These are phyloP conservation scores for Curvularia hawaiiensis DNA, from an alignment of 2,329 filamentous ascomycete genomes.

Conservation along the genomic window DNA sequence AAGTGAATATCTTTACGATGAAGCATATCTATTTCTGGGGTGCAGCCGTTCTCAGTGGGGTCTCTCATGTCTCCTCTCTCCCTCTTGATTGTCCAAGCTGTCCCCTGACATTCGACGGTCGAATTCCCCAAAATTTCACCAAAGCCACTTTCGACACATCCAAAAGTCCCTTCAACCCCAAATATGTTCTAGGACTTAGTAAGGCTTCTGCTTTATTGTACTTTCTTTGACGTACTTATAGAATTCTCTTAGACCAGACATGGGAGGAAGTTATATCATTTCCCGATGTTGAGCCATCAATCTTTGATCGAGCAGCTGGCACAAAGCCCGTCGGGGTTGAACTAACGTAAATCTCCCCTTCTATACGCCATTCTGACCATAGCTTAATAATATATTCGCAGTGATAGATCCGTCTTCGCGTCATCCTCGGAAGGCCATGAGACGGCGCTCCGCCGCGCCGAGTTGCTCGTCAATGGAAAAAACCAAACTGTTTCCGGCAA, in stretches of 20 bases:
- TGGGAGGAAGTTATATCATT: neutral
- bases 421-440: neutral
- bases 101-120: slow-evolving; percentile 19
- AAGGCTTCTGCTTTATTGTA: neutral
- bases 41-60: neutral
- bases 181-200: neutral
- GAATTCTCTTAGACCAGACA: neutral
- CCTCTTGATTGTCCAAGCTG: slow-evolving; percentile 52
- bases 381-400: neutral
- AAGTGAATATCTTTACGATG: neutral
- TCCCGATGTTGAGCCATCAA: neutral
- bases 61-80: slow-evolving; percentile 22
- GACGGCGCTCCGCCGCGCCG: neutral
- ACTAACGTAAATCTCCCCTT: neutral
- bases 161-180: slow-evolving; percentile 20
- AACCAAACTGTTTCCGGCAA: neutral
- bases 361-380: neutral
- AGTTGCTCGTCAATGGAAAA: neutral
- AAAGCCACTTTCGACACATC: slow-evolving; percentile 57
- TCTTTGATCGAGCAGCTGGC: neutral
- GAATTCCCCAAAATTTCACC: slow-evolving; percentile 50
- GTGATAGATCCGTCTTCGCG: neutral
- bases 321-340: neutral
- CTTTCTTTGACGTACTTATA: neutral
- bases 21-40: neutral